phyloP scores from a whole-genome alignment of 208 protist genomes.

The Trichomonas gallinae region DNA sequence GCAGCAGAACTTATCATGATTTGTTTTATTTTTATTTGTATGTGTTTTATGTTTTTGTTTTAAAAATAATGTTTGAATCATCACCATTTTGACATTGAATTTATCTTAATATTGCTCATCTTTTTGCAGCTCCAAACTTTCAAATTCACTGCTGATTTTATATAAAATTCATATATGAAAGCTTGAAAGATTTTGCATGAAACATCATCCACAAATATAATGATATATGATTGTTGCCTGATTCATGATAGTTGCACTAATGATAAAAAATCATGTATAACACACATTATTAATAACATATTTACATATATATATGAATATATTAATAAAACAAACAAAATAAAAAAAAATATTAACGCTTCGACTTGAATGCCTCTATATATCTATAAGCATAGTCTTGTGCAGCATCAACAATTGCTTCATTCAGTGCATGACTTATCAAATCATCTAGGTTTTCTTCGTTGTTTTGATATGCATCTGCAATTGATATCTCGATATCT shows the following conservation, averaged over 20 bases:
- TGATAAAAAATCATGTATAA: too few species aligned
- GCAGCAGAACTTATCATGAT: not conserved
- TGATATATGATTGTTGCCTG: too few species aligned
- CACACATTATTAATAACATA: too few species aligned
- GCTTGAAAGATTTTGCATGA: too few species aligned
- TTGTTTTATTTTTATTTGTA: not conserved
- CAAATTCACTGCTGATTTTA: too few species aligned
- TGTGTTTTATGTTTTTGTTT: not conserved
- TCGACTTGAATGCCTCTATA: not conserved
- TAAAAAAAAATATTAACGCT: not conserved
- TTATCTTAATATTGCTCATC: too few species aligned
- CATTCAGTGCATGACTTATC: not conserved
- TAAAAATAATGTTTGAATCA: not conserved
- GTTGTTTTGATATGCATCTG: not conserved
- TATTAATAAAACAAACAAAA: not conserved
- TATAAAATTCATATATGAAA: too few species aligned
- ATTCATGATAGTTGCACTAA: too few species aligned
- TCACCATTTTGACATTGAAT: too few species aligned
- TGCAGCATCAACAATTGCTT: not conserved
- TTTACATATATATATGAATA: too few species aligned
- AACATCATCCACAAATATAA: too few species aligned
- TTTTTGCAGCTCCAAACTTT: too few species aligned
- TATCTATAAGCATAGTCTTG: not conserved
- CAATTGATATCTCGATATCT: not conserved
- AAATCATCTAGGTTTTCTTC: not conserved